phyloP scores from a whole-genome alignment of 768 basidiomycete species.

The Tulasnella calospora region DNA sequence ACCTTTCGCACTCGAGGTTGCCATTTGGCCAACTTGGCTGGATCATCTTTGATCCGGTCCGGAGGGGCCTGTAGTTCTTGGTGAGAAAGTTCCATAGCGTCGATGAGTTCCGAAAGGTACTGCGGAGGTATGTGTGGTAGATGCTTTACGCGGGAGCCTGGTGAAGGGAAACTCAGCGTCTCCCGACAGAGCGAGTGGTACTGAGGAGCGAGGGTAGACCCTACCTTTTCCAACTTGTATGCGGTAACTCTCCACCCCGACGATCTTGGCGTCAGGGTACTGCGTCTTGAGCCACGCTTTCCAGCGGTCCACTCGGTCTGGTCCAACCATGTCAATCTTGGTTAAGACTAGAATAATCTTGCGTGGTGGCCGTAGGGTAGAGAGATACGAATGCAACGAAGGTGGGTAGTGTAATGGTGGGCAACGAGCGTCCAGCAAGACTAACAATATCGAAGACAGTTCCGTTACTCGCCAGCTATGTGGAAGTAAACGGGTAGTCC shows the following conservation, averaged over 20 bases:
- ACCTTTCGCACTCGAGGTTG: slow-evolving; percentile 54
- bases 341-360: slow-evolving; percentile 73
- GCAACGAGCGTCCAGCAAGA: slow-evolving; percentile 85
- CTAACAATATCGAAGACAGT: slow-evolving; percentile 79
- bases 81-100: slow-evolving; percentile 62
- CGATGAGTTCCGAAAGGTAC: slow-evolving; percentile 60
- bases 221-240: background rate
- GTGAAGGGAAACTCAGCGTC: background rate
- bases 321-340: slow-evolving; percentile 81
- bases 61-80: slow-evolving; percentile 64
- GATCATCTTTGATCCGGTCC: slow-evolving; percentile 46
- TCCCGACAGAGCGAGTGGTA: background rate
- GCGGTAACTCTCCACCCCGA: slow-evolving; percentile 73
- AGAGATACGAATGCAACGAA: slow-evolving; percentile 64
- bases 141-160: slow-evolving; percentile 32
- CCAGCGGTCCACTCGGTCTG: slow-evolving; percentile 61
- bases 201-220: background rate
- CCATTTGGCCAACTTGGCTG: slow-evolving; percentile 57
- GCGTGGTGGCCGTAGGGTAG: slow-evolving; percentile 35
- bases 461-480: slow-evolving; percentile 89
- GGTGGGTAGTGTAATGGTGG: slow-evolving; percentile 82
- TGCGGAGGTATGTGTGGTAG: slow-evolving; percentile 64
- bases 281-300: slow-evolving; percentile 49
- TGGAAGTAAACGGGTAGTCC: slow-evolving; percentile 26
- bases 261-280: slow-evolving; percentile 55